Percentiles rank a stretch among this genome's conserved stretches.
These are phyloP conservation scores for Rhynchosporium agropyri DNA, from an alignment of 2,329 filamentous ascomycete genomes.

Conservation along the genomic window DNA sequence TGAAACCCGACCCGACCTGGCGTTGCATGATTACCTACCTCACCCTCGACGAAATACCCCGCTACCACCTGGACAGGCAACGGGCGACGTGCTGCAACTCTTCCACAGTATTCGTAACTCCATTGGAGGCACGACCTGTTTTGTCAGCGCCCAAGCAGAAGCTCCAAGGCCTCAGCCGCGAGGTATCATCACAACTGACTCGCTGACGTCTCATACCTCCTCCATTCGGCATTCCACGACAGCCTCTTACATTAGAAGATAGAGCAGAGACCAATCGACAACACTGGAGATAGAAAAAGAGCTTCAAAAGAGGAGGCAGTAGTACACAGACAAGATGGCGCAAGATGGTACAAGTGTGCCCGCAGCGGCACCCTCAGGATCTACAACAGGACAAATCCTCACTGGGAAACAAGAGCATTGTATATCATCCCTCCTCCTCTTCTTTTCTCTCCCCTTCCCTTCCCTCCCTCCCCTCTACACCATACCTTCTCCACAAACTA, in stretches of 20 bases:
- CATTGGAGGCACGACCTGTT: no score
- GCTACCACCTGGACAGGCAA: neutral
- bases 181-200: neutral
- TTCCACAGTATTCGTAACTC: neutral
- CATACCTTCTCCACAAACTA: neutral
- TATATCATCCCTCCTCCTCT: constrained; percentile 44
- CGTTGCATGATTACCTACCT: neutral
- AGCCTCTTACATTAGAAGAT: neutral
- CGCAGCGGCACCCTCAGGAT: constrained; percentile 12
- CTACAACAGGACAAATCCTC: constrained; percentile 48
- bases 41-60: constrained; percentile 12
- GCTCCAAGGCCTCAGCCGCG: neutral
- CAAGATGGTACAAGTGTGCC: constrained; percentile 29
- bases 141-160: constrained; percentile 13
- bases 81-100: neutral
- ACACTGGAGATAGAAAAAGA: neutral
- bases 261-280: no score
- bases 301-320: neutral
- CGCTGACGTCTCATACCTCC: neutral
- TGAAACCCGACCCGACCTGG: neutral
- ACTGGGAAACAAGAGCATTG: constrained; percentile 99
- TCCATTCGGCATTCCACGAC: neutral
- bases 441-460: neutral
- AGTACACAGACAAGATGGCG: constrained; percentile 7
- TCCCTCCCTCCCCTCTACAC: neutral